phyloP scores from a whole-genome alignment of 75 land plant species.

The Cupressus sempervirens region DNA sequence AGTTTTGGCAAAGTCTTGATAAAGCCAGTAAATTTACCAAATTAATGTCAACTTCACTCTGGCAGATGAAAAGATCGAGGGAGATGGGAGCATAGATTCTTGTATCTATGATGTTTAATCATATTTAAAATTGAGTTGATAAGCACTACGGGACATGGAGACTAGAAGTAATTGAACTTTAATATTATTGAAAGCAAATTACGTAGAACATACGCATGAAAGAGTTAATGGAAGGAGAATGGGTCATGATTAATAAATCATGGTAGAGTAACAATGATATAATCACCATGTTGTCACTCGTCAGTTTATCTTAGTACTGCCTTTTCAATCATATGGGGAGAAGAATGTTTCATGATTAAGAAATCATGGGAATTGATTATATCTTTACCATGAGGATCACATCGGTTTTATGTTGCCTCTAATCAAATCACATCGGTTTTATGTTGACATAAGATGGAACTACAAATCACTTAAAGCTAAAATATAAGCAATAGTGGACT shows the following conservation, averaged over 20 bases:
- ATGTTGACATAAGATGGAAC: not conserved
- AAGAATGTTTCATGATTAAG: too few species aligned
- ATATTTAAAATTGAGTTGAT: not conserved
- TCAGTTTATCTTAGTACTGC: not conserved
- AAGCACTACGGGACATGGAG: not conserved
- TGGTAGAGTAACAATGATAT: not conserved
- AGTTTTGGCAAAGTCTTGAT: too few species aligned
- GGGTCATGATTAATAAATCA: too few species aligned
- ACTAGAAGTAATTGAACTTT: not conserved
- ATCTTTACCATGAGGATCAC: too few species aligned
- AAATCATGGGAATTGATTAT: too few species aligned
- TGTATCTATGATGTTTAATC: not conserved
- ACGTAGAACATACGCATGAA: not conserved
- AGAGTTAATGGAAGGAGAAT: not conserved
- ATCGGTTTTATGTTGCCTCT: not conserved
- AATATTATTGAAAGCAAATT: not conserved
- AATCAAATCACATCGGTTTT: not conserved
- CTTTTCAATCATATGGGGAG: not conserved
- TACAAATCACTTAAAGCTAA: not conserved
- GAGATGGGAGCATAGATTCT: not conserved
- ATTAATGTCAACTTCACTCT: too few species aligned
- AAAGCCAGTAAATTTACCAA: too few species aligned
- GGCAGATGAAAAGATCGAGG: not conserved
- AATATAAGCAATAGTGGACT: not conserved
- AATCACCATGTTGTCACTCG: not conserved